Evolutionary conservation across 495 filamentous ascomycete genomes (phyloP).

Genomic region (Cercophora newfieldiana): DNA sequence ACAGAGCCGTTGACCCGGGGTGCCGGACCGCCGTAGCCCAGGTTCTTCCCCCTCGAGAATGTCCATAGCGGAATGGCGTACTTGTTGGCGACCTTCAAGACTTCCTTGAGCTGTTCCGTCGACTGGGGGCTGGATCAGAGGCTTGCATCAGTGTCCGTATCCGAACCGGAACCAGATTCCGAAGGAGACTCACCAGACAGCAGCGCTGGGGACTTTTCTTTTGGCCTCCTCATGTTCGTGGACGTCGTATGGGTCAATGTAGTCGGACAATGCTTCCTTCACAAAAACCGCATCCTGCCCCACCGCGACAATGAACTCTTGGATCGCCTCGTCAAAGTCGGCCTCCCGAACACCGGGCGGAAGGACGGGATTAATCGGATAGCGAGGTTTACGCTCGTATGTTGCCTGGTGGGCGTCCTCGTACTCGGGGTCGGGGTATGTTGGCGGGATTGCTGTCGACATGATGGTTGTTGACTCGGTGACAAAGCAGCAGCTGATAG

Average conservation of each 20-base stretch:
- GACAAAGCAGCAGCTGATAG: background rate
- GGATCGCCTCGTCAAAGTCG: slow-evolving; percentile 34
- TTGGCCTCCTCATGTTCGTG: slow-evolving; percentile 27
- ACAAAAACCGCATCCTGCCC: slow-evolving; percentile 41
- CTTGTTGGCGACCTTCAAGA: slow-evolving; percentile 45
- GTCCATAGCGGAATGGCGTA: slow-evolving; percentile 53
- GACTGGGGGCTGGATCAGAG: slow-evolving; percentile 31
- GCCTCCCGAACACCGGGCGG: slow-evolving; percentile 43
- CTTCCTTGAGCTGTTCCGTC: slow-evolving; percentile 42
- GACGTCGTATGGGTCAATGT: slow-evolving; percentile 50
- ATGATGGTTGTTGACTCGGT: slow-evolving; percentile 14
- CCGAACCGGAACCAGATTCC: background rate
- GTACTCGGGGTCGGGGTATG: slow-evolving; percentile 30
- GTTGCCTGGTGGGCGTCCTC: slow-evolving; percentile 28
- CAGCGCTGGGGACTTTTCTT: slow-evolving; percentile 44
- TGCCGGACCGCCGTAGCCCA: slow-evolving; percentile 59
- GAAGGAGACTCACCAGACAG: slow-evolving; percentile 33
- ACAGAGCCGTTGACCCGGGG: slow-evolving; percentile 54
- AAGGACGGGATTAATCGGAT: slow-evolving; percentile 33
- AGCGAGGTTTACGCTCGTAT: slow-evolving; percentile 26
- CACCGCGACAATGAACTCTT: slow-evolving; percentile 26
- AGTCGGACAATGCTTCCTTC: slow-evolving; percentile 39
- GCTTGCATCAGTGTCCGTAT: background rate
- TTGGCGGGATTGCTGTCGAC: slow-evolving; percentile 22
- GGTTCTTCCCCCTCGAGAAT: slow-evolving; percentile 54